Base-by-base conservation (phyloP, 2,329 filamentous ascomycete genomes). In the Hypoxylon sp. region DNA sequence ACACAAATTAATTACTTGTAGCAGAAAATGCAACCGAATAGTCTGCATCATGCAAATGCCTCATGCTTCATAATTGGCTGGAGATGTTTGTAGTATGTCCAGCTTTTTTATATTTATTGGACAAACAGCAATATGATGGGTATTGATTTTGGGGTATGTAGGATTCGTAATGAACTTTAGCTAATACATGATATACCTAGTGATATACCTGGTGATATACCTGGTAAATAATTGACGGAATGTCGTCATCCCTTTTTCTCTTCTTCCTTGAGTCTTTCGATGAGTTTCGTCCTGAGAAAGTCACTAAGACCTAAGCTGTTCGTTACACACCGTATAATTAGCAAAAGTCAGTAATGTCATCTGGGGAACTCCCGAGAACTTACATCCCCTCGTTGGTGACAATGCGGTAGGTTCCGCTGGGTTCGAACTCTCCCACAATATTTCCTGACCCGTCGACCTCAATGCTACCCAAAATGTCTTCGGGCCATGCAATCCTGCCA, bases 391-490 rank as follows among this genome's bases (percentile, higher is more conserved):
- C 79, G 41, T 84, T 83, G 1, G 84, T 88, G 41, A 88, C 63
- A 20, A 87, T 73, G 26, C 85, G 78, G 65, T 87, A 87, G 3
- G 82, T 87, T 9, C 83, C 82, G 55, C 83, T 86, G 1, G 77
- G 73, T 67, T 84, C 77, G 57, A 81, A 81, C 56, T 76, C 78
- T 15, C 82, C 82, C 17, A 85, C 72, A 41, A 87, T 79, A 19
- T 78, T 66, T 0, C 86, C 86, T 5, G 70, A 58, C 1, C 74
- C 75, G 63, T 87, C 76, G 4, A 88, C 85, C 64, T 87, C 81
- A 29, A 88, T 76, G 57, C 84, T 88, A 26, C 85, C 86, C 44
- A 89, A 73, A 26, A 89, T 89, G 63, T 89, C 85, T 62, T 88
- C 85, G 1, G 85, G 84, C 76, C 81, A 87, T 2, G 85, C 83